Percentiles rank a stretch among this genome's conserved stretches.
Evolutionary conservation across 805 yeast species (phyloP).

Genomic region (Wickerhamomyces chambardii): DNA sequence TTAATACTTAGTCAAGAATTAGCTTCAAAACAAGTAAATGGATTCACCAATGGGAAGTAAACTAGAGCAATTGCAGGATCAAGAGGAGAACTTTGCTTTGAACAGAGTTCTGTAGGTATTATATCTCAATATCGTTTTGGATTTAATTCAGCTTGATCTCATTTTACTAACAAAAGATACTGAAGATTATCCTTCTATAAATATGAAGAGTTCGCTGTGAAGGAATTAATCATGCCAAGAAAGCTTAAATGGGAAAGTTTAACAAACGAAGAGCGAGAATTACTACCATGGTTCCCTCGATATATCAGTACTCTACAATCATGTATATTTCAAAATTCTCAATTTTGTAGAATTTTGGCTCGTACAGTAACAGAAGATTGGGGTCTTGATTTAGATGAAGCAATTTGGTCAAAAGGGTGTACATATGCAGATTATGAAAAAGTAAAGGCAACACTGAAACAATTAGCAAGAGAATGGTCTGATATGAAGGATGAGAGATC

Average conservation of each 20-base stretch:
- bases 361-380: slow-evolving; percentile 34
- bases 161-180: no score
- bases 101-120: slow-evolving; percentile 1
- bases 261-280: slow-evolving; percentile 26
- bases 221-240: slow-evolving; percentile 22
- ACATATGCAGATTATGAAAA: slow-evolving; percentile 40
- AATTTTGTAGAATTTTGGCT: slow-evolving; percentile 35
- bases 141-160: no score
- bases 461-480: slow-evolving; percentile 53
- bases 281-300: slow-evolving; percentile 41
- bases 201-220: slow-evolving; percentile 26
- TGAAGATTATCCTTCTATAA: slow-evolving; percentile 13
- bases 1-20: no score
- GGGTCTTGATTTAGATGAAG: slow-evolving; percentile 33
- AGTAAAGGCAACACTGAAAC: slow-evolving; percentile 46
- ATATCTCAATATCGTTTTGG: neutral
- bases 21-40: neutral
- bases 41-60: no score
- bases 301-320: slow-evolving; percentile 30
- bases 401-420: slow-evolving; percentile 31
- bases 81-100: slow-evolving; percentile 1
- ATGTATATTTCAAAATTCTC: slow-evolving; percentile 35
- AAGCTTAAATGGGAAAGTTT: slow-evolving; percentile 25
- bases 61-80: neutral
- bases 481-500: slow-evolving; percentile 41